Evolutionary conservation across 306 rosid species (phyloP).

Genomic region (Vachellia collinsii): DNA sequence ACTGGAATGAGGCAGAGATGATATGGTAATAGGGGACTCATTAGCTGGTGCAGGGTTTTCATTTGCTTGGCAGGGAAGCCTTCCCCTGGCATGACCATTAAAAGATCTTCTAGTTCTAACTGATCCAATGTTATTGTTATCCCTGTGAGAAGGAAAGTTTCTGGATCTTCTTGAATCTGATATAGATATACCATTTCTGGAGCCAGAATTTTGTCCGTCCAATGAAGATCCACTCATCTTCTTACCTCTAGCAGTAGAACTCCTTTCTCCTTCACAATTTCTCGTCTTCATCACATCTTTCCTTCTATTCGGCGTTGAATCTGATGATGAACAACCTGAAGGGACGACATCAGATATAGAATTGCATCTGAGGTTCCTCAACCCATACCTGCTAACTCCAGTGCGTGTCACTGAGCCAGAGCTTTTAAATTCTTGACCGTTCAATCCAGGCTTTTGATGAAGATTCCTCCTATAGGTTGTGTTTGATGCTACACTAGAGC

Average conservation of each 20-base stretch:
- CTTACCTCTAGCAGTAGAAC: constrained; percentile 75
- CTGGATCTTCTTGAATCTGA: constrained; percentile 72
- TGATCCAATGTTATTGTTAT: constrained; percentile 51
- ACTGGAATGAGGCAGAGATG: constrained; percentile 55
- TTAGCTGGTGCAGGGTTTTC: constrained; percentile 47
- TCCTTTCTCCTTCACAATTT: constrained; percentile 82
- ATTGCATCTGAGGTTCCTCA: constrained; percentile 82
- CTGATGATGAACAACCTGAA: constrained; percentile 62
- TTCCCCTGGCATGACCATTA: constrained; percentile 55
- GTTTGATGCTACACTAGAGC: constrained; percentile 67
- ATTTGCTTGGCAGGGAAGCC: constrained; percentile 64
- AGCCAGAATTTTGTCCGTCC: constrained; percentile 54
- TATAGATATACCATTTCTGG: constrained; percentile 67
- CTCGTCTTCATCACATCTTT: constrained; percentile 65
- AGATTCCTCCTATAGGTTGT: constrained; percentile 59
- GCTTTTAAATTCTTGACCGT: constrained; percentile 61
- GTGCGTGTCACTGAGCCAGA: constrained; percentile 49
- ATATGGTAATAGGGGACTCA: constrained; percentile 44
- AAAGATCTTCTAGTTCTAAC: constrained; percentile 64
- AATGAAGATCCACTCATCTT: constrained; percentile 62
- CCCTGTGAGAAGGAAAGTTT: constrained; percentile 59
- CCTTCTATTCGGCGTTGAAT: constrained; percentile 54
- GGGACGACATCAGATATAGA: constrained; percentile 74
- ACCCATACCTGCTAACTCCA: constrained; percentile 69
- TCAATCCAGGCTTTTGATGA: constrained; percentile 59